A percentile compares a stretch with the other conserved stretches of the same genome.
Conservation (phyloP, 352 stramenopile genomes). For the Blastocystis sp. region DNA sequence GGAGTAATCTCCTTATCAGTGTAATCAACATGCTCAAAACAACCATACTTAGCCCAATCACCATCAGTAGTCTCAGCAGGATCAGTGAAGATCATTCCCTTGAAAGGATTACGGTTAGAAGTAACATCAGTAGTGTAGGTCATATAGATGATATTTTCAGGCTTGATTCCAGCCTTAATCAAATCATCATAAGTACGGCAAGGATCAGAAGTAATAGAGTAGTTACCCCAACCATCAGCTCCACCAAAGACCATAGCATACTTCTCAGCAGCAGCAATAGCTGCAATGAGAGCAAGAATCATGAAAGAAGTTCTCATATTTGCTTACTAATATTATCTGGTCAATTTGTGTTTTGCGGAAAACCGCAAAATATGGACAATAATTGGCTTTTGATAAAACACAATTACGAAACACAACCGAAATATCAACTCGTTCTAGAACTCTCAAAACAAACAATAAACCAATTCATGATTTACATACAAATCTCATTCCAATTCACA, state of each 20-base stretch:
- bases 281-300: background rate
- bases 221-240: slow-evolving; percentile 41
- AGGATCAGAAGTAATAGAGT: slow-evolving; percentile 57
- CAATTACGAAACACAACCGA: too few species aligned
- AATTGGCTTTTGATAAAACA: too few species aligned
- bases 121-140: slow-evolving; percentile 41
- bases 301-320: background rate
- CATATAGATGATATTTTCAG: slow-evolving; percentile 60
- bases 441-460: background rate
- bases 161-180: slow-evolving; percentile 31
- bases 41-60: slow-evolving; percentile 55
- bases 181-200: slow-evolving; percentile 36
- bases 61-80: slow-evolving; percentile 10
- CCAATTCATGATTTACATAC: too few species aligned
- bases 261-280: slow-evolving; percentile 24
- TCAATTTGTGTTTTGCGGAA: too few species aligned
- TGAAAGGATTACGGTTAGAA: background rate
- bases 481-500: too few species aligned
- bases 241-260: slow-evolving; percentile 56
- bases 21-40: slow-evolving; percentile 46
- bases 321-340: too few species aligned
- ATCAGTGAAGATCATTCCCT: slow-evolving; percentile 56
- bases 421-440: too few species aligned
- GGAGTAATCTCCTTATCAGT: slow-evolving; percentile 31
- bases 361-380: too few species aligned